Evolutionary conservation across 225 moss, liverwort and hornwort species (phyloP), one percentile per base, ranked within the genome.

Genomic region (Bryum argenteum): DNA sequence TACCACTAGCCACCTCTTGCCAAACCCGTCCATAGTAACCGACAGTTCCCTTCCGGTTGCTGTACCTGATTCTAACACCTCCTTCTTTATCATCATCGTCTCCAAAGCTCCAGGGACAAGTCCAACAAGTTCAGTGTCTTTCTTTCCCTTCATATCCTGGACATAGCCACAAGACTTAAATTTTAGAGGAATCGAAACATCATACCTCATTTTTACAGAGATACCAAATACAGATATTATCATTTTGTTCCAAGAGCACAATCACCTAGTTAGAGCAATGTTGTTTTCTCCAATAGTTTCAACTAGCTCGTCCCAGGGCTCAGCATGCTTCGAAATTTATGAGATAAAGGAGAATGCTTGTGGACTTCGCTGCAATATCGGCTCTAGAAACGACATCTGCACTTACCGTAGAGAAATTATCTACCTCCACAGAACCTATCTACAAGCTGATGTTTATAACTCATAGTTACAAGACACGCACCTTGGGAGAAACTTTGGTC

Each of bases 81-180:
- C 86, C 52, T 80, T 65, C 57, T 87, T 87, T 39, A 87, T 77
- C 55, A 26, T 61, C 80, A 80, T 78, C 59, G 79, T 87, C 70
- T 87, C 83, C 72, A 80, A 53, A 66, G 86, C 83, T 69, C 86
- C 86, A 59, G 86, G 86, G 61, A 87, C 72, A 58, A 83, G 66
- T 56, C 80, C 86, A 9, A 76, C 77, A 26, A 87, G 86, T 10
- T 80, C 83, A 58, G 61, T 72, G 55, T 87, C 86, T 40, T 75
- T 83, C 57, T 63, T 83, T 52, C 86, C 83, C 78, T 80, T 77
- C 68, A 87, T 87, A 57, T 69, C 78, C 86, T 87, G 83, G 57
- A 75, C 67, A 82, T 50, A 67, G 3, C 42, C 37, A 11, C 39
- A 28, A 50, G 41, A 62, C 20, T 55, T 67, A 11, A 61, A 37